Evolutionary conservation across 2,329 filamentous ascomycete genomes (phyloP).

Genomic region (Talaromyces verruculosus): DNA sequence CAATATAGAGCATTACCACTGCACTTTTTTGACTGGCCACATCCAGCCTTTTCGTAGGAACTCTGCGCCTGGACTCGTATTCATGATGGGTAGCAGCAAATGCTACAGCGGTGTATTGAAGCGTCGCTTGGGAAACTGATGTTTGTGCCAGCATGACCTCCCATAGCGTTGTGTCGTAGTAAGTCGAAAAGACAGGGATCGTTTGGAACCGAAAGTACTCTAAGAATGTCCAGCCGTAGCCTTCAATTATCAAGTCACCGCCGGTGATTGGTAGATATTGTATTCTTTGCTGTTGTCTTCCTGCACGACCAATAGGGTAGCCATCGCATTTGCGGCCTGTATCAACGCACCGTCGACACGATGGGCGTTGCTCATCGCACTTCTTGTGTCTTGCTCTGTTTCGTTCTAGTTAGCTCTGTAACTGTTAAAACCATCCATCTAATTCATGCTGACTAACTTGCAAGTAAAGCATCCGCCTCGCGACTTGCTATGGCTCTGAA

Average conservation of each 20-base stretch:
- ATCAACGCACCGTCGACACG: conserved; percentile 36
- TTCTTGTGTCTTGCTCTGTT: conserved; percentile 33
- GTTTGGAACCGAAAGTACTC: conserved; percentile 9
- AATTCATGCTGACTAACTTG: conserved; percentile 7
- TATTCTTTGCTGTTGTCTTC: background rate
- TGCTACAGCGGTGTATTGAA: background rate
- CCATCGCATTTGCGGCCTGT: conserved; percentile 25
- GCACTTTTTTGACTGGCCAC: background rate
- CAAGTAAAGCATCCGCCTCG: background rate
- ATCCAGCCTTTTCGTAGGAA: background rate
- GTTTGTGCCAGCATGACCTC: conserved; percentile 16
- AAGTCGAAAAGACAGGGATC: conserved; percentile 13
- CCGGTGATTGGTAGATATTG: background rate
- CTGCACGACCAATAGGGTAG: conserved; percentile 24
- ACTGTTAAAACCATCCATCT: background rate
- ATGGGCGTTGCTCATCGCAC: conserved; percentile 38
- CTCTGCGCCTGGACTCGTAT: background rate
- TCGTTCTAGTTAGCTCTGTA: background rate
- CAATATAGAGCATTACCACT: conserved; percentile 11
- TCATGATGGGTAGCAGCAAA: background rate
- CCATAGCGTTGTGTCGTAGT: conserved; percentile 19
- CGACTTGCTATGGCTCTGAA: background rate
- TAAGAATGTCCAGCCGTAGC: conserved; percentile 1
- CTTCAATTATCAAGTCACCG: background rate
- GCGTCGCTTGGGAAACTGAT: conserved; percentile 9